Conservation (phyloP, 2,329 filamentous ascomycete genomes). For the Pseudopithomyces chartarum region DNA sequence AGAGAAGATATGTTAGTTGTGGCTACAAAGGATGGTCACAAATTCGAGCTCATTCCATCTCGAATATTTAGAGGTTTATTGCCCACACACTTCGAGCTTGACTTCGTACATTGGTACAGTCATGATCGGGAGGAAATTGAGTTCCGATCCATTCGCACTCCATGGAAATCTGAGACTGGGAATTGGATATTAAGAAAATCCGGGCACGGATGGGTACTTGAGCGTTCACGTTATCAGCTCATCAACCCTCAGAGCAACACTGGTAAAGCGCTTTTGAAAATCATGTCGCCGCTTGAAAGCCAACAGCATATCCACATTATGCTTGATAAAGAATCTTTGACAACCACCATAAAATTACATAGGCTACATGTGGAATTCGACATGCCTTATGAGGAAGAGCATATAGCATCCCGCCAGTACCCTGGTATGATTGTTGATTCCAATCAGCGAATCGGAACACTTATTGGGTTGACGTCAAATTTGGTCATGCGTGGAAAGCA, state of each 20-base stretch:
- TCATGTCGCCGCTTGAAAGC: constrained; percentile 25
- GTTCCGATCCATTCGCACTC: constrained; percentile 12
- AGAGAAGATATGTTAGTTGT: constrained; percentile 28
- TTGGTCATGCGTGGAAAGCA: constrained; percentile 22
- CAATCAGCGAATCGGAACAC: constrained; percentile 27
- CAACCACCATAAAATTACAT: constrained; percentile 22
- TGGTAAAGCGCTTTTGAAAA: constrained; percentile 12
- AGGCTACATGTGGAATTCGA: constrained; percentile 21
- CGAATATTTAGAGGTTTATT: constrained; percentile 31
- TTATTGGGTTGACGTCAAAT: constrained; percentile 31
- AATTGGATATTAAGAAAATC: constrained; percentile 23
- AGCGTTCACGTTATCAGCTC: constrained; percentile 6
- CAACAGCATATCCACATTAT: constrained; percentile 20
- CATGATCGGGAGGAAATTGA: constrained; percentile 7
- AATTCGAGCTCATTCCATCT: constrained; percentile 43
- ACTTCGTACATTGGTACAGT: constrained; percentile 36
- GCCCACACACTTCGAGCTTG: constrained; percentile 33
- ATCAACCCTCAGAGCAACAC: constrained; percentile 16
- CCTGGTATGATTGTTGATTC: constrained; percentile 31
- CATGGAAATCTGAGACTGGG: constrained; percentile 10
- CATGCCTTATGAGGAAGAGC: not conserved
- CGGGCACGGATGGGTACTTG: constrained; percentile 20
- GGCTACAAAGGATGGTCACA: constrained; percentile 9
- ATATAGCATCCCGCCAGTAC: constrained; percentile 31
- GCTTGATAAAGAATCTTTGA: constrained; percentile 4